phyloP scores from a whole-genome alignment of 2,329 filamentous ascomycete species.

The Daldinia sp. region DNA sequence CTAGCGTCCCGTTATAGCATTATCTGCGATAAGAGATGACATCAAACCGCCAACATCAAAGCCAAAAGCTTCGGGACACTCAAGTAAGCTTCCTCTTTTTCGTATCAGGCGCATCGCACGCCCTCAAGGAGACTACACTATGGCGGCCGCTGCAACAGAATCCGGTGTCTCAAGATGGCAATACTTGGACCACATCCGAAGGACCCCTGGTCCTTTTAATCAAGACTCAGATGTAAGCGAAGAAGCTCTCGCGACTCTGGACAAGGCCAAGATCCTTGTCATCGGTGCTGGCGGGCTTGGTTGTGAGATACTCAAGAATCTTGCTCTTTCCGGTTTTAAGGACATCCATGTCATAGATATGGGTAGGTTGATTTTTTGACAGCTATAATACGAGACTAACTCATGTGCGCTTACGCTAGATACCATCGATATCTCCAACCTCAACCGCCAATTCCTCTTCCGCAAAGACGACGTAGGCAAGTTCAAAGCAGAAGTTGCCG shows the following conservation, averaged over 20 bases:
- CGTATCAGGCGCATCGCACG: neutral
- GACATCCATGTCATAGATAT: constrained; percentile 99
- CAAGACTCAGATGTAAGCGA: constrained; percentile 69
- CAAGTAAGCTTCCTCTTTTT: neutral
- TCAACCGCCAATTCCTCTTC: constrained; percentile 98
- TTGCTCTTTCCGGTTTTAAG: constrained; percentile 94
- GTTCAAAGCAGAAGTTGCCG: constrained; percentile 92
- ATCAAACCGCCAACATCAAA: constrained; percentile 25
- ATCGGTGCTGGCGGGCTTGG: constrained; percentile 94
- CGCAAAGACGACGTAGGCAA: constrained; percentile 91
- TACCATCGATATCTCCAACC: constrained; percentile 97
- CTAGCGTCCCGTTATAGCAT: constrained; percentile 20
- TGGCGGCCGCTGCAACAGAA: constrained; percentile 37
- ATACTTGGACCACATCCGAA: constrained; percentile 85
- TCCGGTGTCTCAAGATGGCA: constrained; percentile 67
- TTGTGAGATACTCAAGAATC: constrained; percentile 96
- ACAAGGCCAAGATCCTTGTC: constrained; percentile 78
- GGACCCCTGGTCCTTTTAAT: constrained; percentile 82
- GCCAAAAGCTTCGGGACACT: neutral
- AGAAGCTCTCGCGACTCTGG: constrained; percentile 68
- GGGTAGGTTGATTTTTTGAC: constrained; percentile 66
- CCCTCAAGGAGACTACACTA: constrained; percentile 27
- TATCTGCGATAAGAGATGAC: constrained; percentile 42
- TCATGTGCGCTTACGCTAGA: constrained; percentile 63
- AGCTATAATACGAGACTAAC: neutral